phyloP scores from a whole-genome alignment of 345 rosid genomes.

The Gossypium raimondii region DNA sequence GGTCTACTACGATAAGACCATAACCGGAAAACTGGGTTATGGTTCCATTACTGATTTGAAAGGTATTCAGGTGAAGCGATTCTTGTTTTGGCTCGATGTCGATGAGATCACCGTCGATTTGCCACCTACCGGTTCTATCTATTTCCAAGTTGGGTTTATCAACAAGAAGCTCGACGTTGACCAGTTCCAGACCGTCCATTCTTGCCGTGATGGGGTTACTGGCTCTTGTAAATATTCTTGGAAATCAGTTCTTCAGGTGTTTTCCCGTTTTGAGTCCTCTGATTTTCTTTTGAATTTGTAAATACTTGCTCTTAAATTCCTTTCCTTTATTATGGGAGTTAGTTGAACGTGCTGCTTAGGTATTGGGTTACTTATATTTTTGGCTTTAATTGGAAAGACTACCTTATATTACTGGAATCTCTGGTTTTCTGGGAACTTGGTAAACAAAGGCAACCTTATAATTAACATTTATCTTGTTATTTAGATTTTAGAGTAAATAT shows the following conservation, averaged over 20 bases:
- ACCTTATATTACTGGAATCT: not conserved
- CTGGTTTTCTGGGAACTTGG: not conserved
- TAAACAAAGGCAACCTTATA: not conserved
- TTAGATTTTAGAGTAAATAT: not conserved
- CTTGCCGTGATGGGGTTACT: conserved; percentile 46
- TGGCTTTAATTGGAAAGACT: not conserved
- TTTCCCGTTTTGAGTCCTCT: not conserved
- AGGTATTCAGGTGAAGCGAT: conserved; percentile 74
- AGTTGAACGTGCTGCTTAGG: not conserved
- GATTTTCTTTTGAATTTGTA: not conserved
- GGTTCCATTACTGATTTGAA: conserved; percentile 68
- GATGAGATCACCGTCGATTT: conserved; percentile 86
- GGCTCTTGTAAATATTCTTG: conserved; percentile 32
- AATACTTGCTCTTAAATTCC: not conserved
- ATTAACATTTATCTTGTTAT: not conserved
- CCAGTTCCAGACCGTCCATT: conserved; percentile 80
- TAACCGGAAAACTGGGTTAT: conserved; percentile 67
- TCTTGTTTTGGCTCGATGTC: conserved; percentile 78
- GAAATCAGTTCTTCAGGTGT: conserved; percentile 40
- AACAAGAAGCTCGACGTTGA: conserved; percentile 76
- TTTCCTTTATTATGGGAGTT: not conserved
- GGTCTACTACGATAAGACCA: conserved; percentile 64
- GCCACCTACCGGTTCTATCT: conserved; percentile 78
- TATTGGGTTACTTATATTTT: not conserved
- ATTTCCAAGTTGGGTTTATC: conserved; percentile 83